phyloP scores from a whole-genome alignment of 768 basidiomycete genomes.

The Chalciporus chontae region DNA sequence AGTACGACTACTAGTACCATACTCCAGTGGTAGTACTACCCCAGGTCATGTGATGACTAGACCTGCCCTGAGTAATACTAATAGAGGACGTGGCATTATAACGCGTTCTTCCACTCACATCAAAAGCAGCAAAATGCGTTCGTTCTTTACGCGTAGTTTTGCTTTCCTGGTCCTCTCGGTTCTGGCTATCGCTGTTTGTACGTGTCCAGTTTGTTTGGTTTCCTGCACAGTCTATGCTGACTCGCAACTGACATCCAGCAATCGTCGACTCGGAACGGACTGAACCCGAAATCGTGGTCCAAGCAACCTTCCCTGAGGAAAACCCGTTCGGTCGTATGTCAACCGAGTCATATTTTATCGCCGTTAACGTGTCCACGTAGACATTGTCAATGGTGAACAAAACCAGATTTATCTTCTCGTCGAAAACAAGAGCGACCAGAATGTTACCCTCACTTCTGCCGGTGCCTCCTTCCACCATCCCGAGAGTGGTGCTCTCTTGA shows the following conservation, averaged over 20 bases:
- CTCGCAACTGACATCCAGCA: constrained; percentile 14
- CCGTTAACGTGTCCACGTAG: constrained; percentile 37
- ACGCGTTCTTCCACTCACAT: not conserved
- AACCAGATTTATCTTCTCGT: constrained; percentile 63
- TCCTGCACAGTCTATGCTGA: not conserved
- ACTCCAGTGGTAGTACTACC: too few species aligned
- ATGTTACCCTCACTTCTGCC: constrained; percentile 63
- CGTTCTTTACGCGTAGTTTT: constrained; percentile 27
- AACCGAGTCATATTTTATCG: constrained; percentile 2
- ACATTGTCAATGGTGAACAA: constrained; percentile 80
- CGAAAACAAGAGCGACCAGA: constrained; percentile 73
- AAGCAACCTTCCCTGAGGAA: constrained; percentile 62
- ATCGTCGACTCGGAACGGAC: constrained; percentile 31
- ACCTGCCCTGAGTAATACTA: constrained; percentile 29
- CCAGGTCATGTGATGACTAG: constrained; percentile 16
- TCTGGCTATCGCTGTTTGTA: constrained; percentile 31
- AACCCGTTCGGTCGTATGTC: constrained; percentile 77
- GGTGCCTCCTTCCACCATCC: constrained; percentile 68
- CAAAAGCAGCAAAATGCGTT: constrained; percentile 29
- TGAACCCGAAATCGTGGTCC: constrained; percentile 52
- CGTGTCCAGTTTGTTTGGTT: constrained; percentile 3
- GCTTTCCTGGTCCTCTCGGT: constrained; percentile 27
- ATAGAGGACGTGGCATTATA: constrained; percentile 24
- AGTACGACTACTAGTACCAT: too few species aligned
- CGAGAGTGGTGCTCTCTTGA: constrained; percentile 58